Evolutionary conservation across 2,329 filamentous ascomycete species (phyloP).

Genomic region (Aspergillus japonicus): DNA sequence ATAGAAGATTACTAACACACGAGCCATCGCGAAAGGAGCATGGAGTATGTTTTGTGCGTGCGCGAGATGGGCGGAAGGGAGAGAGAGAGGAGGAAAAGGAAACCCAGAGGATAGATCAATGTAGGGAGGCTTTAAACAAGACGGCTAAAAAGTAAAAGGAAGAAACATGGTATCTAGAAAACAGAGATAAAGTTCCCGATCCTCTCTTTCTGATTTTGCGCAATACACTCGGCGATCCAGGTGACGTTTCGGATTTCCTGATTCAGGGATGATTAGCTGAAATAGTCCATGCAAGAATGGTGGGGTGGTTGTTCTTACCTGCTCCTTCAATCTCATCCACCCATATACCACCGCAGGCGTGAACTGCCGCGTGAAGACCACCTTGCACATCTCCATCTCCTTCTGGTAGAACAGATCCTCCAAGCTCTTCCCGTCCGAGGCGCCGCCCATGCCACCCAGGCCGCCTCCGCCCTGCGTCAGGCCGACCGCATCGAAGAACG

Average conservation of each 20-base stretch:
- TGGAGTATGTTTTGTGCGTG: background rate
- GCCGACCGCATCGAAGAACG: conserved; percentile 90
- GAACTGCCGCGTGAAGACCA: conserved; percentile 93
- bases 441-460: conserved; percentile 75
- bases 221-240: conserved; percentile 99
- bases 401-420: conserved; percentile 99
- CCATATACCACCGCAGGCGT: conserved; percentile 93
- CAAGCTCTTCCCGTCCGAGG: conserved; percentile 79
- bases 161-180: conserved; percentile 58
- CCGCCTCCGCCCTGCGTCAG: conserved; percentile 70
- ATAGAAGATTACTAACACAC: background rate
- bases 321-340: conserved; percentile 96
- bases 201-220: conserved; percentile 98
- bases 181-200: conserved; percentile 99
- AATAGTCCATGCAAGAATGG: too few relatives aligned
- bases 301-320: conserved; percentile 60
- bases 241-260: conserved; percentile 99
- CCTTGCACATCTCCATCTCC: conserved; percentile 97
- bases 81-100: too few relatives aligned
- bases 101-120: background rate
- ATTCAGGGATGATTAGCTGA: too few relatives aligned
- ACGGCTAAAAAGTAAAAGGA: conserved; percentile 19
- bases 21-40: background rate
- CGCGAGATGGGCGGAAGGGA: background rate
- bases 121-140: conserved; percentile 8